Percentiles rank a stretch among this genome's conserved stretches.
Evolutionary conservation across 2,329 filamentous ascomycete species (phyloP).

Genomic region (Ophidiomyces ophidiicola): DNA sequence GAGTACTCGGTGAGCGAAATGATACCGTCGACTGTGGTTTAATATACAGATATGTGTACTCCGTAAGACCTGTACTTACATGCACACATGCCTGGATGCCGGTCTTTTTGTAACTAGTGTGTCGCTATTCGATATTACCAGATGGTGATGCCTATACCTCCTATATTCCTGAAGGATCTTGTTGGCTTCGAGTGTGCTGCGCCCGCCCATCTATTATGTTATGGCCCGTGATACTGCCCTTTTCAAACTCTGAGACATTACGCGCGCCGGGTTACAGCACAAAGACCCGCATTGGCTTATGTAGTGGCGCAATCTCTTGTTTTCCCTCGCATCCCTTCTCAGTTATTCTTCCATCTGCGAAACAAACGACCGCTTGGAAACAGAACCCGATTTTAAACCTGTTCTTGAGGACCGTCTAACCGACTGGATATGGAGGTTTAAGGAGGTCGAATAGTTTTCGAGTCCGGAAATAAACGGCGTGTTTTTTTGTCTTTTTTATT

Average conservation of each 20-base stretch:
- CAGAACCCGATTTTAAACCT: neutral
- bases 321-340: neutral
- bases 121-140: too few species aligned
- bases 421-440: neutral
- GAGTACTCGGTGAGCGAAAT: too few species aligned
- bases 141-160: too few species aligned
- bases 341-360: neutral
- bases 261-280: slow-evolving; percentile 3
- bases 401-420: too few species aligned
- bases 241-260: slow-evolving; percentile 5
- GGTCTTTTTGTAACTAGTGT: too few species aligned
- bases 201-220: too few species aligned
- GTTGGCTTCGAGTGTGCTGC: neutral
- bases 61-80: too few species aligned
- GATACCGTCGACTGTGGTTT: too few species aligned
- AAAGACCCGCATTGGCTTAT: slow-evolving; percentile 2
- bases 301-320: neutral
- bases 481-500: neutral
- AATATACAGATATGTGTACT: too few species aligned
- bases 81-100: too few species aligned
- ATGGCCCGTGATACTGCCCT: slow-evolving; percentile 1
- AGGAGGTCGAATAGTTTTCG: neutral
- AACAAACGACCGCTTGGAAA: neutral
- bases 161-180: neutral
- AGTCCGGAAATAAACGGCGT: neutral